Evolutionary conservation across 78 protist genomes (phyloP).

Genomic region (Cavenderia fasciculata): DNA sequence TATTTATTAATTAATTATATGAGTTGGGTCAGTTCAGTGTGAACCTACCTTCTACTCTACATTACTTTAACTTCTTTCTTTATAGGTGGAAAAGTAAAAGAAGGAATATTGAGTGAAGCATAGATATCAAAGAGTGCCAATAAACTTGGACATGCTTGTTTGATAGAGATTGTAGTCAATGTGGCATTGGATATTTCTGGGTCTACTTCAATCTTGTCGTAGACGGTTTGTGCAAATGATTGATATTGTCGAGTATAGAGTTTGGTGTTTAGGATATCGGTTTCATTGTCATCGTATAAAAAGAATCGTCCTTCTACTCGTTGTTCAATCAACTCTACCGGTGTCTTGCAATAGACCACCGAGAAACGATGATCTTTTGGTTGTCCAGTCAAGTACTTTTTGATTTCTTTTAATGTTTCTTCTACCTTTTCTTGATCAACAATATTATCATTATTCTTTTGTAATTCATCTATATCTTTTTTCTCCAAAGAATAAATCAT

Average conservation of each 20-base stretch:
- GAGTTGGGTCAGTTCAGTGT: too few relatives aligned
- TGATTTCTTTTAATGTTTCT: background rate
- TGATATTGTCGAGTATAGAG: background rate
- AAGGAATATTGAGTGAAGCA: background rate
- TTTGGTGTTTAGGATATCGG: background rate
- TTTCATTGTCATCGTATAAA: conserved; percentile 22
- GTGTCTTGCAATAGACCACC: conserved; percentile 58
- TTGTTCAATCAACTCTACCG: conserved; percentile 59
- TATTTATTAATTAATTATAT: too few relatives aligned
- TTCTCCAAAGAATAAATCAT: conserved; percentile 6
- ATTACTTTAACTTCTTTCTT: too few relatives aligned
- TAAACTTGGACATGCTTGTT: conserved; percentile 68
- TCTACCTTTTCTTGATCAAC: background rate
- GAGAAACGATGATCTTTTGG: background rate
- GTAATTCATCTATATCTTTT: background rate
- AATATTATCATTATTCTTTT: background rate
- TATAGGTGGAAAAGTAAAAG: too few relatives aligned
- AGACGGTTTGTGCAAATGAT: background rate
- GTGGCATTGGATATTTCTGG: background rate
- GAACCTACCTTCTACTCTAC: too few relatives aligned
- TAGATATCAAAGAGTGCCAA: conserved; percentile 60
- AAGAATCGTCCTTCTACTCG: conserved; percentile 52
- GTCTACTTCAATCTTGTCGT: background rate
- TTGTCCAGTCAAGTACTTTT: background rate
- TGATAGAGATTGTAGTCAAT: conserved; percentile 64